phyloP scores from a whole-genome alignment of 257 asterid genomes.

The Scutellaria minor region DNA sequence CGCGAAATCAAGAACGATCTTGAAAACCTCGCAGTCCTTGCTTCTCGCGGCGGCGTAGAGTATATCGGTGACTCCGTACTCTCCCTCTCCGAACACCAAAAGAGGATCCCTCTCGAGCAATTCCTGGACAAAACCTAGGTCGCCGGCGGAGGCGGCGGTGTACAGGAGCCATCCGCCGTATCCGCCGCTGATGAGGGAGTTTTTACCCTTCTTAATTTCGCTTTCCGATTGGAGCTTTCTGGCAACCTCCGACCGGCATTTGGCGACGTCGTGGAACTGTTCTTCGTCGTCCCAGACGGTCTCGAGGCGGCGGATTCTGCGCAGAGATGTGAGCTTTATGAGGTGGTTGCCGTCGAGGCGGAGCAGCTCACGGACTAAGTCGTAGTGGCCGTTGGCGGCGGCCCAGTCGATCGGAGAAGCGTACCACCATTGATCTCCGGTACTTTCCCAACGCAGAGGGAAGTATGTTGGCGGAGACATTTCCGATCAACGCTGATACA shows the following conservation, averaged over 20 bases:
- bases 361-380: slow-evolving; percentile 83
- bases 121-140: slow-evolving; percentile 64
- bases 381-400: slow-evolving; percentile 96
- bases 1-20: slow-evolving; percentile 66
- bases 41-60: slow-evolving; percentile 90
- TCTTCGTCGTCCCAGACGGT: slow-evolving; percentile 99
- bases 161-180: slow-evolving; percentile 97
- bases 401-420: slow-evolving; percentile 98
- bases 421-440: slow-evolving; percentile 99
- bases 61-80: slow-evolving; percentile 87
- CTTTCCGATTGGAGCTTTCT: slow-evolving; percentile 64
- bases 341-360: slow-evolving; percentile 92
- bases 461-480: slow-evolving; percentile 80
- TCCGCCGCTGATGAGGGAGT: slow-evolving; percentile 73
- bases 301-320: slow-evolving; percentile 86
- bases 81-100: slow-evolving; percentile 90
- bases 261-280: slow-evolving; percentile 81
- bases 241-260: slow-evolving; percentile 74
- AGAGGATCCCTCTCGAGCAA: slow-evolving; percentile 78
- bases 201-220: slow-evolving; percentile 59
- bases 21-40: slow-evolving; percentile 65
- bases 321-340: slow-evolving; percentile 81
- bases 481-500: not conserved
- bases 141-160: slow-evolving; percentile 96
- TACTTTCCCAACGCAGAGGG: slow-evolving; percentile 98